Base-by-base conservation (phyloP, 2,329 filamentous ascomycete species). In the Ophidiomyces ophidiicola region DNA sequence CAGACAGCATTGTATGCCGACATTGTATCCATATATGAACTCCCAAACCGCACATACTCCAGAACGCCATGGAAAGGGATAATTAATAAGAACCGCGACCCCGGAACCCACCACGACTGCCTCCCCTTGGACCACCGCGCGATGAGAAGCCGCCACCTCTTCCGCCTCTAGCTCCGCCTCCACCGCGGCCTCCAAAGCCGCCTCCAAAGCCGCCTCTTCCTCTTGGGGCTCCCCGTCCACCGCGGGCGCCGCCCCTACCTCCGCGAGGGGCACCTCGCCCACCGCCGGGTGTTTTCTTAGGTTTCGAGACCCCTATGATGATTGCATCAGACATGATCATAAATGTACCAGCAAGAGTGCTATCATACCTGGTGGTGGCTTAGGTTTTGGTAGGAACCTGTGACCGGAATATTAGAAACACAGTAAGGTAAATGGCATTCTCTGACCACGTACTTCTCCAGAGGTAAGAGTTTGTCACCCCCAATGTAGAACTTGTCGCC, bases 401-500 rank as follows among this genome's bases (percentile, higher is more conserved):
- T n/a, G 14, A 29, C 19, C 17, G 17, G 10, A 17, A n/a, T 3
- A 42, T 57, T 48, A 57, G 51, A 40, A 41, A 38, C 37, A 19
- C 30, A 35, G 11, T 31, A 44, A 23, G 20, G 20, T 29, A 33
- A 11, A 26, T 15, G 12, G 15, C 31, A n/a, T 5, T 20, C 19
- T 34, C 18, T 34, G 50, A 36, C 12, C 32, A 44, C 59, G 40
- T 62, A 76, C 72, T 82, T 86, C 64, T 98, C 90, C 53, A 96
- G 69, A 31, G 90, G 88, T 46, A 98, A 71, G 37, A 94, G 76
- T 72, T 94, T 98, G 68, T 96, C 90, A 56, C 79, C 76, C 53
- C 80, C 83, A 57, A 96, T 94, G 71, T 79, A 98, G 68, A 98
- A 92, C 69, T 92, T 94, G 72, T 96, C 90, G 59, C 90, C 90